Evolutionary conservation across 2,329 filamentous ascomycete genomes (phyloP).

Genomic region (Xenoacremonium recifei): DNA sequence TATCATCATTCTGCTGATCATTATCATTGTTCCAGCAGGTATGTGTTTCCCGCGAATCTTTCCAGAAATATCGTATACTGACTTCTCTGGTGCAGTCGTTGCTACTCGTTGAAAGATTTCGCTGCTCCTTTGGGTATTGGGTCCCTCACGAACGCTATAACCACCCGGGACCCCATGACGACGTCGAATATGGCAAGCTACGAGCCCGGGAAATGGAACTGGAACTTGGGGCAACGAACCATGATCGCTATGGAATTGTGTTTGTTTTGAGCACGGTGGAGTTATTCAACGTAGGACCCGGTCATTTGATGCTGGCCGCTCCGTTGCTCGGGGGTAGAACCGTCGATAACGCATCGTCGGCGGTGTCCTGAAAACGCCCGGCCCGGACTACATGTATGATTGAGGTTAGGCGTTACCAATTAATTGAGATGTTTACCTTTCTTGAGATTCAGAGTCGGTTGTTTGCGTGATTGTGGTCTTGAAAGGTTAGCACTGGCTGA

Average conservation of each 20-base stretch:
- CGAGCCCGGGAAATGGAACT: constrained; percentile 27
- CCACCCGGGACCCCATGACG: constrained; percentile 22
- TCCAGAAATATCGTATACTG: not conserved
- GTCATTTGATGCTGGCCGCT: constrained; percentile 26
- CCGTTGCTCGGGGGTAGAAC: constrained; percentile 14
- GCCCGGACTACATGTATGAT: constrained; percentile 41
- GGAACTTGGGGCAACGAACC: constrained; percentile 28
- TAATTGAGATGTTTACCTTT: constrained; percentile 41
- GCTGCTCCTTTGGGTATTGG: constrained; percentile 24
- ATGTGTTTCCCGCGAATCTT: constrained; percentile 26
- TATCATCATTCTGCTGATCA: constrained; percentile 84
- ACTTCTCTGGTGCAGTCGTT: constrained; percentile 27
- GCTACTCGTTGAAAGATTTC: constrained; percentile 31
- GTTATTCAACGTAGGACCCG: constrained; percentile 32
- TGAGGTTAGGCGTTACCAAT: constrained; percentile 45
- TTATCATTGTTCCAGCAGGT: constrained; percentile 95
- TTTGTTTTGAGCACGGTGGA: constrained; percentile 36
- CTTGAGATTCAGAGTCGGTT: no score
- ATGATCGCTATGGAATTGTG: constrained; percentile 29
- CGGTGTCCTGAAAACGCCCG: constrained; percentile 17
- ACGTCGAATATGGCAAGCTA: constrained; percentile 28
- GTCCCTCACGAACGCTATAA: constrained; percentile 23
- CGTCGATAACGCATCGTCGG: constrained; percentile 16
- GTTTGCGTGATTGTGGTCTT: no score
- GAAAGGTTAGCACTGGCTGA: no score